phyloP scores from a whole-genome alignment of 352 stramenopile species.

The Nothophytophthora sp. region DNA sequence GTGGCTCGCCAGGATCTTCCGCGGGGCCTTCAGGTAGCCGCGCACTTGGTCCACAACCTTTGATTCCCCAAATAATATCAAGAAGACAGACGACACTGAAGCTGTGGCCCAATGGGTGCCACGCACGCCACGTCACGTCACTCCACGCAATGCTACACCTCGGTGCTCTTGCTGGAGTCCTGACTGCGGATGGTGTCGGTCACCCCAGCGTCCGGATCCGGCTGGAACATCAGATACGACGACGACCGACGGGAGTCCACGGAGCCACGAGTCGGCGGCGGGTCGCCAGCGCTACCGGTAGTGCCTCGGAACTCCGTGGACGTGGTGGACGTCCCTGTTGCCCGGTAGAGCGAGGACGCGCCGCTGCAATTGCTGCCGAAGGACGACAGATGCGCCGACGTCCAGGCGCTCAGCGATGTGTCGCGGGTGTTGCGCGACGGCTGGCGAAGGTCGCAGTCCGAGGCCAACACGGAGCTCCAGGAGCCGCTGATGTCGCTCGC shows the following conservation, averaged over 20 bases:
- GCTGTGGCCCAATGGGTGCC: too few species aligned
- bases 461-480: conserved; percentile 79
- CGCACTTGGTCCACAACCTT: too few species aligned
- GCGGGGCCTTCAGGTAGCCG: too few species aligned
- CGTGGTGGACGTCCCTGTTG: conserved; percentile 18
- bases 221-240: conserved; percentile 7
- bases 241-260: neutral
- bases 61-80: too few species aligned
- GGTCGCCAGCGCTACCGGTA: conserved; percentile 6
- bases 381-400: conserved; percentile 41
- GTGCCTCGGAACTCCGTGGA: conserved; percentile 18
- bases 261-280: conserved; percentile 16
- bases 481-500: conserved; percentile 50
- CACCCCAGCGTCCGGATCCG: neutral
- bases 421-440: conserved; percentile 68
- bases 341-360: conserved; percentile 8
- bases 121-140: too few species aligned
- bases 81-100: too few species aligned
- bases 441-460: conserved; percentile 47
- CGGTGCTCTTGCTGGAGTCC: conserved; percentile 27
- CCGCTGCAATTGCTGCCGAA: conserved; percentile 27
- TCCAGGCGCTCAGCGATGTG: conserved; percentile 65
- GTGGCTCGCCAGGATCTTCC: too few species aligned
- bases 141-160: too few species aligned
- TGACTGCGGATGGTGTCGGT: conserved; percentile 27